These are phyloP conservation scores for Pachyrhizus erosus DNA, from an alignment of 306 rosid genomes.

Conservation along the genomic window DNA sequence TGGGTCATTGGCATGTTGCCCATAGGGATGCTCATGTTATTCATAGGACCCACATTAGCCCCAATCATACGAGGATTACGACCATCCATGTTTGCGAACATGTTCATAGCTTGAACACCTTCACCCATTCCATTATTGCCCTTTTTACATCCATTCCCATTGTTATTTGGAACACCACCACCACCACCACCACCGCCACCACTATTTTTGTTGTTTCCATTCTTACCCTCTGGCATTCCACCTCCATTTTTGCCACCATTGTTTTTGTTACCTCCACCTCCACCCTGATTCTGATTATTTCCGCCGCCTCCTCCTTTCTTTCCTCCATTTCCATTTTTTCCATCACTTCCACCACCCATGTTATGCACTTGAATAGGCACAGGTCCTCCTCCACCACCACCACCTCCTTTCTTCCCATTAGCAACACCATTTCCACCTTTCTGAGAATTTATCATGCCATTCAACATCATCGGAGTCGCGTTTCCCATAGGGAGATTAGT, in stretches of 20 bases:
- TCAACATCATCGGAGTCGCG: constrained; percentile 9
- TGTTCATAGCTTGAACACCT: constrained; percentile 29
- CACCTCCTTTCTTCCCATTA: constrained; percentile 44
- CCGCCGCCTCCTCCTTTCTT: constrained; percentile 49
- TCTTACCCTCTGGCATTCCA: constrained; percentile 39
- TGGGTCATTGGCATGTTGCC: constrained; percentile 45
- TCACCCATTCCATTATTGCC: constrained; percentile 44
- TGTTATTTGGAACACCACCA: constrained; percentile 3
- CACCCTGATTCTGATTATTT: neutral
- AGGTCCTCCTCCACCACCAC: constrained; percentile 13
- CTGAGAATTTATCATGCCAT: constrained; percentile 53
- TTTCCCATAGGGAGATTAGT: neutral
- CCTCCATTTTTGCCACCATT: constrained; percentile 35
- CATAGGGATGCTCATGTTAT: constrained; percentile 51
- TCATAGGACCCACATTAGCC: constrained; percentile 57
- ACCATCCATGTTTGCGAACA: constrained; percentile 53
- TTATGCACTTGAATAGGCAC: constrained; percentile 37
- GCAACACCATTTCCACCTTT: constrained; percentile 50
- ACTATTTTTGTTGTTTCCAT: constrained; percentile 40
- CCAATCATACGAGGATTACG: constrained; percentile 40
- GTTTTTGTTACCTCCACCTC: constrained; percentile 24
- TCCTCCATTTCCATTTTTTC: constrained; percentile 37
- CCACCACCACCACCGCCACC: constrained; percentile 12
- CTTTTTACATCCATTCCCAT: constrained; percentile 45
- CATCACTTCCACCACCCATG: constrained; percentile 43